A percentile compares a stretch with the other conserved stretches of the same genome.
Evolutionary conservation across 176 grass and related monocot species (phyloP).

Genomic region (bread wheat (Triticum aestivum)): DNA sequence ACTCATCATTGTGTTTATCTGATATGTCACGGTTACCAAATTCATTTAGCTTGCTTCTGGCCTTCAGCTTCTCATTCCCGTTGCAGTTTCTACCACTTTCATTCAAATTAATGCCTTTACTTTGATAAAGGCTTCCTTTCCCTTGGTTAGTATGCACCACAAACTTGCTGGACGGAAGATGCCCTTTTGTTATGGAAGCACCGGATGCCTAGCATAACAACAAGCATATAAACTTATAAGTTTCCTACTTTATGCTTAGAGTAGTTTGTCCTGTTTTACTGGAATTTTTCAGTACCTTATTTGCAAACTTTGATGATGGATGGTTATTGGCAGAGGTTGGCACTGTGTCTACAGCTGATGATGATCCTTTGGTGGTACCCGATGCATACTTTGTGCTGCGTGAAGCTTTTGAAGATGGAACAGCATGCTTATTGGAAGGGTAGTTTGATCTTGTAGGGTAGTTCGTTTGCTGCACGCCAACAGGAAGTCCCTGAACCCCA

Average conservation of each 20-base stretch:
- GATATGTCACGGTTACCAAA: constrained; percentile 37
- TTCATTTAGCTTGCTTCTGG: constrained; percentile 52
- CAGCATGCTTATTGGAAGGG: constrained; percentile 38
- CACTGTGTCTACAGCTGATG: constrained; percentile 47
- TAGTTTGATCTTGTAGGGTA: constrained; percentile 45
- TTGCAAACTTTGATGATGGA: constrained; percentile 45
- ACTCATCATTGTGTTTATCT: constrained; percentile 37
- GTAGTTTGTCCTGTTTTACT: constrained; percentile 24
- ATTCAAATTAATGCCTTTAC: constrained; percentile 44
- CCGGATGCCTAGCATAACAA: constrained; percentile 49
- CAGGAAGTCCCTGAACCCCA: constrained; percentile 61
- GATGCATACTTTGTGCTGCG: constrained; percentile 35
- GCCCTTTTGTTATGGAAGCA: constrained; percentile 60
- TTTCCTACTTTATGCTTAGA: constrained; percentile 4
- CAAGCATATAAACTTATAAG: constrained; percentile 32
- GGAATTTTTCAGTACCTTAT: constrained; percentile 61
- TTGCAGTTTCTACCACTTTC: constrained; percentile 55
- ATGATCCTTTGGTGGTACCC: constrained; percentile 52
- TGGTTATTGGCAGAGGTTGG: constrained; percentile 21
- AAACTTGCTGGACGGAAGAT: constrained; percentile 54
- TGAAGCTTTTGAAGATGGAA: constrained; percentile 44
- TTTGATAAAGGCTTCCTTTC: constrained; percentile 50
- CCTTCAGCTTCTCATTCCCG: constrained; percentile 45
- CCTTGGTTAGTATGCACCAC: constrained; percentile 51
- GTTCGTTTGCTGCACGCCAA: constrained; percentile 50